Conservation (phyloP, 352 stramenopile genomes). For the Globisporangium splendens region DNA sequence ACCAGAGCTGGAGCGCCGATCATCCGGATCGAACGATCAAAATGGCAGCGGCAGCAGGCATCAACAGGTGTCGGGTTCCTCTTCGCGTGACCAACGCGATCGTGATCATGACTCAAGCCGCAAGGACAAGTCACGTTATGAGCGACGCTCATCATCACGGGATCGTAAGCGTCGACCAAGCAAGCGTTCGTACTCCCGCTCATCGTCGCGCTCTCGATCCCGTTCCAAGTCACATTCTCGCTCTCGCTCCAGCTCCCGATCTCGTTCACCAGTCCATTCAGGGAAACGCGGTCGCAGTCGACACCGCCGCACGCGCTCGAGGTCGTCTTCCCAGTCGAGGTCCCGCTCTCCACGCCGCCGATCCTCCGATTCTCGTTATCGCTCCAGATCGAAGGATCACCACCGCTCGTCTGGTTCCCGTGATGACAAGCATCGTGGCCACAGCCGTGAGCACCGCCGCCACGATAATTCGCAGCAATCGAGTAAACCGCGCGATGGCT, state of each 20-base stretch:
- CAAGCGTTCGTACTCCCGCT: conserved; percentile 10
- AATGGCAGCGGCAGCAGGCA: conserved; percentile 2
- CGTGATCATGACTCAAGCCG: not conserved
- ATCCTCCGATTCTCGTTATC: conserved; percentile 8
- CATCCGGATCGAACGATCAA: conserved; percentile 6
- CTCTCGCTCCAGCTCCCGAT: conserved; percentile 22
- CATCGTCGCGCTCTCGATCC: not conserved
- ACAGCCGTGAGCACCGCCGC: not conserved
- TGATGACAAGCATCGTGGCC: not conserved
- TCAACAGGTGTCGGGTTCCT: conserved; percentile 1
- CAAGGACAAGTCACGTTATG: conserved; percentile 1
- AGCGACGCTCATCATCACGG: conserved; percentile 11
- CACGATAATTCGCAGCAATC: not conserved
- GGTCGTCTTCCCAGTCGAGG: conserved; percentile 35
- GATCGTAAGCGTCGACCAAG: conserved; percentile 16
- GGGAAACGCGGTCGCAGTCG: conserved; percentile 17
- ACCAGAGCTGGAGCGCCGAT: conserved; percentile 6
- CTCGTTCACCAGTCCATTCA: conserved; percentile 19
- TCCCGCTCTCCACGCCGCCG: conserved; percentile 23
- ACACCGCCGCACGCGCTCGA: conserved; percentile 27
- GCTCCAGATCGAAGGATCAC: conserved; percentile 9
- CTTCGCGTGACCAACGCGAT: conserved; percentile 7
- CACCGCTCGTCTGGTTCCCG: conserved; percentile 7
- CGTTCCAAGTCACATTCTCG: conserved; percentile 13
- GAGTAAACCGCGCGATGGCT: conserved; percentile 8